Base-by-base conservation (phyloP, 495 filamentous ascomycete genomes). In the Aspergillus egyptiacus region DNA sequence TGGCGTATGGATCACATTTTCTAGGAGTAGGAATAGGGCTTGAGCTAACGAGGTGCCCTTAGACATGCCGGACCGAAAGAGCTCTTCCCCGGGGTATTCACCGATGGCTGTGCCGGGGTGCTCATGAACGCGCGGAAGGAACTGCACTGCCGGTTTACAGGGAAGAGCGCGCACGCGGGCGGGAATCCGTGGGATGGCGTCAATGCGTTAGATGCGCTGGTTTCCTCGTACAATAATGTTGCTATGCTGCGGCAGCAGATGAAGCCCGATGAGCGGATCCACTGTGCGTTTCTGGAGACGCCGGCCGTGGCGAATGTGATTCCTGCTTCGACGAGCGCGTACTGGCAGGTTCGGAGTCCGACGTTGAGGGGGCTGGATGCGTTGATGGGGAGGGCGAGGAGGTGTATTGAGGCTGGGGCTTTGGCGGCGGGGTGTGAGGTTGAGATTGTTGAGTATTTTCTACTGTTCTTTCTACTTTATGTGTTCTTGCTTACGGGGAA, bases 231-330 rank as follows among this genome's bases (percentile, higher is more conserved):
- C 38, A 41, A 41, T 23, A 41, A 41, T 23, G n/a, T 41, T 3
- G 11, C 20, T 18, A 6, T 41, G 15, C 15, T 41, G 38, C 38
- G 38, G 14, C 38, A 41, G 38, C 38, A 41, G 23, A 3, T 41
- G 22, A n/a, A 78, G 64, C 78, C 81, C 0, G 71, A 74, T 18
- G 76, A 85, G 49, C 67, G 82, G 1, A 76, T 85, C 13, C 74
- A 82, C 43, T 68, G 75, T 20, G 67, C 75, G 25, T 84, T 86
- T 35, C 72, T 75, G 4, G 68, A 82, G 44, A 79, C 78, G 0
- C 82, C 82, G 0, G 66, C 72, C 15, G 72, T 77, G 4, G 72
- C 80, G 7, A 85, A 87, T 55, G 68, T 85, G 38, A 82, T 85
- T 34, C 81, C 81, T 15, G 72, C 70, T 0, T 73, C 76, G 44